Base-by-base conservation (phyloP, 1,139 yeast genomes). In the Suhomyces choctaworum region DNA sequence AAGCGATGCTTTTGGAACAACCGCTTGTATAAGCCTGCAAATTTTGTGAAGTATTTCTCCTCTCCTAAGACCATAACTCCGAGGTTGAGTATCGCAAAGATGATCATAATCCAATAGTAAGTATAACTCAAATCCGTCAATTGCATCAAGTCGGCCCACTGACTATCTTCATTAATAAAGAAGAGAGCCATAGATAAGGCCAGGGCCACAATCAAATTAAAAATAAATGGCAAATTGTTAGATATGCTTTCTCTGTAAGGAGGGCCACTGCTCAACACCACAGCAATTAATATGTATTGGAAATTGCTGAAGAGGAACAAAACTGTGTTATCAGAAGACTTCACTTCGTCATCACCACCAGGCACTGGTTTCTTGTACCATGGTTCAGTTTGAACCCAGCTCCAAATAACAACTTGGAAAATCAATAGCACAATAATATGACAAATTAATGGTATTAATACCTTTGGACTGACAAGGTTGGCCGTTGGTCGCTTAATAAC, bases 321-420 rank as follows among this genome's bases (percentile, higher is more conserved):
- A 0, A 84, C 79, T 0, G 97, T 87, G 53, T 94, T 92, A 57
- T 94, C 98, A 0, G 95, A 80, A 17, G 95, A 83, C 47, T 82
- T 75, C 11, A 94, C 96, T 14, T 80, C 82, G 47, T 84, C 92
- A 55, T 85, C 92, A 27, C 82, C 84, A 6, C 94, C 97, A 1
- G 92, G 89, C 16, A 82, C 60, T 0, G 98, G 97, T 35, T 77
- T 75, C 15, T 74, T 62, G 56, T 89, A 92, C 97, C 97, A 92
- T 0, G 78, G 66, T 48, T 73, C 73, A 2, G 56, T 50, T 48
- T 76, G 79, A 9, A 80, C 83, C 35, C 65, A 51, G 8, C 62
- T 42, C 95, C 96, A 90, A 1, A 86, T 62, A 1, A 66, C 35
- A 0, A 84, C 47, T 59, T 92, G 98, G 61, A 86, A 84, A 0